Percentiles rank a stretch among this genome's conserved stretches.
These are phyloP conservation scores for Trametes meyenii DNA, from an alignment of 768 basidiomycete species.

Conservation along the genomic window DNA sequence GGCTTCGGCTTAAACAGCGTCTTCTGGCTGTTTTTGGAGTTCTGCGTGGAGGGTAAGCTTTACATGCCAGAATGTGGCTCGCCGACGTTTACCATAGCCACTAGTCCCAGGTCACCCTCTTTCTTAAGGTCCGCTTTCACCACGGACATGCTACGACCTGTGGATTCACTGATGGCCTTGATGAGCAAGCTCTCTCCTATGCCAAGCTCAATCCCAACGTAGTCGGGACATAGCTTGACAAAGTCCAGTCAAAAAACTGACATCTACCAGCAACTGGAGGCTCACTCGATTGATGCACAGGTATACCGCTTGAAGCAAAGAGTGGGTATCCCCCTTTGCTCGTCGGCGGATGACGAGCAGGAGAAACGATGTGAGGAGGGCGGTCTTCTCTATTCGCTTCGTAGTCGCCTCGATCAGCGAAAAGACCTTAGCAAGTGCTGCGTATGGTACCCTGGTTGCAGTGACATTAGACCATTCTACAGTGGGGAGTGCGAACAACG, in stretches of 20 bases:
- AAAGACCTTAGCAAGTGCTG: slow-evolving; percentile 88
- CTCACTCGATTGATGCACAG: slow-evolving; percentile 94
- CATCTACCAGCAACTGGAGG: slow-evolving; percentile 5
- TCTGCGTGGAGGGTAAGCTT: slow-evolving; percentile 48
- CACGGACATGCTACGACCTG: slow-evolving; percentile 79
- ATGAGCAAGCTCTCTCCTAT: slow-evolving; percentile 94
- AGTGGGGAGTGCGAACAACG: slow-evolving; percentile 34
- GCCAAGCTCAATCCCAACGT: slow-evolving; percentile 92
- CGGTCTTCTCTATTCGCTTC: slow-evolving; percentile 91
- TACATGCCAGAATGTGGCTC: not conserved
- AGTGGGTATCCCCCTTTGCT: slow-evolving; percentile 68
- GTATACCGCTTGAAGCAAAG: slow-evolving; percentile 88
- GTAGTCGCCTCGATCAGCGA: slow-evolving; percentile 91
- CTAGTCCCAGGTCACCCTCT: slow-evolving; percentile 93
- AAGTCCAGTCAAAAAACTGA: not conserved
- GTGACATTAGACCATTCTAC: not conserved
- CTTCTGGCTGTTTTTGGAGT: slow-evolving; percentile 90
- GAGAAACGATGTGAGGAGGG: slow-evolving; percentile 86
- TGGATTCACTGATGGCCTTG: slow-evolving; percentile 94
- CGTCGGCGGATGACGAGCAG: slow-evolving; percentile 88
- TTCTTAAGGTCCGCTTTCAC: slow-evolving; percentile 93
- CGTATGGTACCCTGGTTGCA: slow-evolving; percentile 81
- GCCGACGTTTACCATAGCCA: slow-evolving; percentile 75
- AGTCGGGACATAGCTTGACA: slow-evolving; percentile 87
- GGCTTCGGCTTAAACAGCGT: slow-evolving; percentile 94